Base-by-base conservation (phyloP, 257 asterid species). In the Salvia splendens region DNA sequence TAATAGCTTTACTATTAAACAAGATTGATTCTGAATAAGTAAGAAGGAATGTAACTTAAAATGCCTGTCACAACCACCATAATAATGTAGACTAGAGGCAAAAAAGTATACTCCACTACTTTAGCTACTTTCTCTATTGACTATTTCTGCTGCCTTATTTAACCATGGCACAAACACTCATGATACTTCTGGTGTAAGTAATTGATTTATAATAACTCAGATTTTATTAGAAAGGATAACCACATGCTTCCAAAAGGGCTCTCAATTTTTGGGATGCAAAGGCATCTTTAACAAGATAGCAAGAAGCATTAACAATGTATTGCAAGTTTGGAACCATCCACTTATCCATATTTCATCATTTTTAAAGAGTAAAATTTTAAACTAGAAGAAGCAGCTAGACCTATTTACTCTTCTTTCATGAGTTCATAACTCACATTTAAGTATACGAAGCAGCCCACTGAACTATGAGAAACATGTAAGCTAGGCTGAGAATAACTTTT, bases 271-370 rank as follows among this genome's bases (percentile, higher is more conserved):
- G 46, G 65, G 65, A 30, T 42, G 45, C 3, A 3, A 8, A 54
- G 46, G 52, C 46, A 42, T 5, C 64, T 32, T 46, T 5, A 32
- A 33, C 14, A 35, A 2, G 17, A 12, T 16, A 68, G 60, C 9
- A 68, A 68, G 11, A 68, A 68, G 11, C 58, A 46, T 30, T 45
- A 46, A 58, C 33, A 68, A 11, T 68, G 16, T 45, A 6, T 33
- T 15, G 65, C 24, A 20, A 1, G 24, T 20, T 20, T 20, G n/a
- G 47, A 17, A 64, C 53, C 24, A 66, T 15, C 6, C 58, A n/a
- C 28, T 52, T 20, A 40, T 36, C 6, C 28, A 8, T 67, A 40
- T 14, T 14, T 20, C 38, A 28, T 65, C 32, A 5, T 15, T 50
- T 40, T 40, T 15, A 65, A 15, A 49, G 6, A 3, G 24, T 36